Conservation (phyloP, 2,329 filamentous ascomycete genomes). For the Aspergillus fumigatiaffinis region DNA sequence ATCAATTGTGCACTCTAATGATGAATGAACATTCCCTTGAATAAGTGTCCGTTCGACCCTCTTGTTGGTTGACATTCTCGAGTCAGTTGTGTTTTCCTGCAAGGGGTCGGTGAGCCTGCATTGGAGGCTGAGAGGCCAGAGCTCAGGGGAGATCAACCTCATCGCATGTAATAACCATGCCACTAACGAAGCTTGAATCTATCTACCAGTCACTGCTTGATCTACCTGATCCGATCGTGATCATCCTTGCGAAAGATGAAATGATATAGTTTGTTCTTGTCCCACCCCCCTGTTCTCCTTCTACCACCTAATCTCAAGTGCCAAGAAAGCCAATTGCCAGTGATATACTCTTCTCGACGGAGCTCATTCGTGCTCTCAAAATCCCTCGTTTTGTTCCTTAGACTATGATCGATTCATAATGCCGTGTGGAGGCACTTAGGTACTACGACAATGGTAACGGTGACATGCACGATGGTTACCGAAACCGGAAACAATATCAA, state of each 20-base stretch:
- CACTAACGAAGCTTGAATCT: not conserved
- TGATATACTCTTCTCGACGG: not conserved
- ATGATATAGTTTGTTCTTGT: not conserved
- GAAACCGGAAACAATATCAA: slow-evolving; percentile 17
- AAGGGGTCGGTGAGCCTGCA: slow-evolving; percentile 2
- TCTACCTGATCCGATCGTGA: not conserved
- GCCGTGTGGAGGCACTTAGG: not conserved
- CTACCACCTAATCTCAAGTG: not conserved
- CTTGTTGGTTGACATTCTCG: slow-evolving; percentile 5
- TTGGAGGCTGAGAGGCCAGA: not conserved
- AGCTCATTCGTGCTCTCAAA: not conserved
- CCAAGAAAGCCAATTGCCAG: not conserved
- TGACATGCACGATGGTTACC: slow-evolving; percentile 10
- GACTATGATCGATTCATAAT: not conserved
- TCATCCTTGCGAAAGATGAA: not conserved
- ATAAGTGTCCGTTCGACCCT: not conserved
- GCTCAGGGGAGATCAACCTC: not conserved
- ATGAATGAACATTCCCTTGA: not conserved
- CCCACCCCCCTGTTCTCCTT: not conserved
- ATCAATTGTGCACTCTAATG: not conserved
- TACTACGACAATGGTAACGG: slow-evolving; percentile 5
- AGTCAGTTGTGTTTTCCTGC: slow-evolving; percentile 1
- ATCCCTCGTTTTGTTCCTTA: not conserved
- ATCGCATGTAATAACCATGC: not conserved
- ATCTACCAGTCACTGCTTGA: not conserved